These are phyloP conservation scores for Penicillium mononematosum DNA, from an alignment of 495 filamentous ascomycete genomes.

Conservation along the genomic window DNA sequence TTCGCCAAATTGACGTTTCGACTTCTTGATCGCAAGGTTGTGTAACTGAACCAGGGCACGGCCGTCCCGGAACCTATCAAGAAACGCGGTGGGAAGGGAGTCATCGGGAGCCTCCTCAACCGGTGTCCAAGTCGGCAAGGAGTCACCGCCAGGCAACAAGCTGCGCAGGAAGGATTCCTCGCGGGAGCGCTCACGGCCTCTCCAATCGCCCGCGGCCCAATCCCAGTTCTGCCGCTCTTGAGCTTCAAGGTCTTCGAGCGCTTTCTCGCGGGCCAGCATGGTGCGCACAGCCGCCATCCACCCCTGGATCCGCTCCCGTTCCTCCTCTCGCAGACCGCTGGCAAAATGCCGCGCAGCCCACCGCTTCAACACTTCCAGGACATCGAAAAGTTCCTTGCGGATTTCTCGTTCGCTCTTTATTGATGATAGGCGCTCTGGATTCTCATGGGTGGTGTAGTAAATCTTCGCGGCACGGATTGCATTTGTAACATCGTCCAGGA, in stretches of 20 bases:
- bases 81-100: slow-evolving; percentile 69
- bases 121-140: slow-evolving; percentile 70
- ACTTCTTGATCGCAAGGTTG: slow-evolving; percentile 82
- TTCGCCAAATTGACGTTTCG: slow-evolving; percentile 82
- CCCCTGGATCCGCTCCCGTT: slow-evolving; percentile 63
- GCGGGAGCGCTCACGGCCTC: slow-evolving; percentile 69
- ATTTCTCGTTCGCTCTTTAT: slow-evolving; percentile 84
- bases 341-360: slow-evolving; percentile 87
- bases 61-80: slow-evolving; percentile 72
- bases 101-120: slow-evolving; percentile 44
- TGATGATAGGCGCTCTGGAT: slow-evolving; percentile 74
- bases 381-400: slow-evolving; percentile 73
- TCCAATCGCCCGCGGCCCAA: slow-evolving; percentile 81
- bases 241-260: slow-evolving; percentile 68
- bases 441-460: slow-evolving; percentile 87
- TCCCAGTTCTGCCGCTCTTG: slow-evolving; percentile 70
- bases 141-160: slow-evolving; percentile 47
- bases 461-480: slow-evolving; percentile 92
- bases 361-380: slow-evolving; percentile 85
- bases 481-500: slow-evolving; percentile 87
- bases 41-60: slow-evolving; percentile 80
- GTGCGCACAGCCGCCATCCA: slow-evolving; percentile 78
- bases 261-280: slow-evolving; percentile 72
- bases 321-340: slow-evolving; percentile 74
- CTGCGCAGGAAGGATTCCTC: slow-evolving; percentile 79